Base-by-base conservation (phyloP, 352 stramenopile genomes). In the Phytophthora pluvialis region DNA sequence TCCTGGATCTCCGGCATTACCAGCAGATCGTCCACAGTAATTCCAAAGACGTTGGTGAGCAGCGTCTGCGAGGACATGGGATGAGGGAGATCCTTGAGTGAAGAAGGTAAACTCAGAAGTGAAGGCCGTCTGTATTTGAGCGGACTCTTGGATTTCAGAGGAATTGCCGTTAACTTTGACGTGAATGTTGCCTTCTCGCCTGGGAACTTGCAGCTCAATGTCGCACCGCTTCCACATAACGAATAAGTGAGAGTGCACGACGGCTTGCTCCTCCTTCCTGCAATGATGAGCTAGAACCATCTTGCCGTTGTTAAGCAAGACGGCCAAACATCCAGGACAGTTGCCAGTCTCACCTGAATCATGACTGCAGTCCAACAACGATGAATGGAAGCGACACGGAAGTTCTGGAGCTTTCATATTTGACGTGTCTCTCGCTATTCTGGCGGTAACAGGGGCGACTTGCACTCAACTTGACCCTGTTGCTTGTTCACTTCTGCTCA, bases 1-100 rank as follows among this genome's bases (percentile, higher is more conserved):
- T 57, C 58, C 5, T 47, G 26, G 28, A 67, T 72, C 31, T 64
- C 64, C 4, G 49, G 47, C 5, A 68, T 38, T 11, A 54, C 18
- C 15, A 72, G 31, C n/a, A 66, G n/a, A n/a, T 72, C 51, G 18
- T 60, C 33, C 0, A 61, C 62, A 32, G 36, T 18, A 11, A 59
- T 29, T 10, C 21, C 53, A 9, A 47, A 46, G 11, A 12, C 2
- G 16, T 49, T 13, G 40, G 25, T 15, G 2, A 5, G 9, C 10
- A 39, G 28, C n/a, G 45, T 6, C 5, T 26, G 18, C 11, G 52
- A 63, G 9, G 44, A 16, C 50, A 68, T 68, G 25, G 21, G 21
- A 21, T 21, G 21, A 21, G 21, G 21, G 2, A 21, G 21, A 21
- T 21, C 21, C 21, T 21, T 21, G 21, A 21, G 21, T 2, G 28